phyloP scores from a whole-genome alignment of 2,329 filamentous ascomycete genomes.

The Penicillium hordei region DNA sequence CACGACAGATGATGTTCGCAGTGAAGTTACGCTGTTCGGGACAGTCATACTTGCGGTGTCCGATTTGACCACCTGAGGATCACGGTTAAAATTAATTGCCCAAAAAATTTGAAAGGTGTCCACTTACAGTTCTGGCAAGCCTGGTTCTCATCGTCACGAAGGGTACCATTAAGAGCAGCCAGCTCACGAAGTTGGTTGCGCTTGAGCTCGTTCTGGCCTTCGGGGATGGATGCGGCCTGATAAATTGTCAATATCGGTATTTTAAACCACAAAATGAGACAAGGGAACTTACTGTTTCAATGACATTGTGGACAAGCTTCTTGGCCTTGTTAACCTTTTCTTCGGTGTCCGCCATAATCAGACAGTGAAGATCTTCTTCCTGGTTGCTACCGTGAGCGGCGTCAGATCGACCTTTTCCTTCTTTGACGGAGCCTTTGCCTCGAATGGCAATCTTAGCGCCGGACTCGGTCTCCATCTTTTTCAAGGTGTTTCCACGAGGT shows the following conservation, averaged over 20 bases:
- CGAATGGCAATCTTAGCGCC: constrained; percentile 98
- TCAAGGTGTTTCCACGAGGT: constrained; percentile 98
- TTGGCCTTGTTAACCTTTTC: constrained; percentile 99
- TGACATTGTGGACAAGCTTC: constrained; percentile 96
- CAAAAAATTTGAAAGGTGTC: not conserved
- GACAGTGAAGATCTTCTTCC: constrained; percentile 97
- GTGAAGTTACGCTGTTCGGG: constrained; percentile 97
- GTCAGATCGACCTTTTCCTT: constrained; percentile 98
- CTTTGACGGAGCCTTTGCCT: constrained; percentile 98
- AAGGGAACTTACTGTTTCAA: constrained; percentile 79
- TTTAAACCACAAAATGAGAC: not conserved
- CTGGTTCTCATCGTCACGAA: constrained; percentile 98
- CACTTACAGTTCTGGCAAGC: constrained; percentile 89
- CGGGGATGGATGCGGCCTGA: constrained; percentile 94
- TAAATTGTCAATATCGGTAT: constrained; percentile 30
- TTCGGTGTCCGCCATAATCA: constrained; percentile 99
- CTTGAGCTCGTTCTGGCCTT: constrained; percentile 98
- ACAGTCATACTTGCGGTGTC: constrained; percentile 97
- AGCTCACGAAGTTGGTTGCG: constrained; percentile 97
- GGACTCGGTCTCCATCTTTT: constrained; percentile 99
- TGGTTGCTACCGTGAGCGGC: constrained; percentile 99
- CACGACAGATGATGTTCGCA: constrained; percentile 98
- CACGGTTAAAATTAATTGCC: constrained; percentile 20
- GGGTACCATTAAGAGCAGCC: constrained; percentile 95
- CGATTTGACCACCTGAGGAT: constrained; percentile 77